Evolutionary conservation across 2,329 filamentous ascomycete genomes (phyloP).

Genomic region (Trichoderma asperellum): DNA sequence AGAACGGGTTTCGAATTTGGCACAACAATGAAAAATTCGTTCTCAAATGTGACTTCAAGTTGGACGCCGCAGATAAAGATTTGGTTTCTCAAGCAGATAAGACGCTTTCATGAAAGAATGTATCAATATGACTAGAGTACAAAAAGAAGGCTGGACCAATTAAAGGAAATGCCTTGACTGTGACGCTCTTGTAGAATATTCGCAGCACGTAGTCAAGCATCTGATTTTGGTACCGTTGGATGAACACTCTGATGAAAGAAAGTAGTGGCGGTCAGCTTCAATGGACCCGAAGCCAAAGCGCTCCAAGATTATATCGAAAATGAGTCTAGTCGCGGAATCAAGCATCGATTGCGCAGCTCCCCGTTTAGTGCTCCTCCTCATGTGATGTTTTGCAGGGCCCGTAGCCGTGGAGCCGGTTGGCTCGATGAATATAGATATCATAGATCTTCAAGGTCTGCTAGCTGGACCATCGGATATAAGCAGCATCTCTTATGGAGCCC

Average conservation of each 20-base stretch:
- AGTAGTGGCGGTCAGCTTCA: neutral
- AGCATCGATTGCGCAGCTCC: slow-evolving; percentile 22
- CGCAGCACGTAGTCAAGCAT: neutral
- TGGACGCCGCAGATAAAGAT: neutral
- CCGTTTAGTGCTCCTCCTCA: neutral
- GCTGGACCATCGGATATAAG: neutral
- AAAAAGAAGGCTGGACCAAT: neutral
- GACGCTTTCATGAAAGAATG: neutral
- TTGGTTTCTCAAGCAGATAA: neutral
- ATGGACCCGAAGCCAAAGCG: neutral
- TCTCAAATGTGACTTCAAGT: neutral
- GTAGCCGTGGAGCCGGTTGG: slow-evolving; percentile 10
- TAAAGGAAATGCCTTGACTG: neutral
- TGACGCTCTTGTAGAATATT: neutral
- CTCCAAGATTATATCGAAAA: neutral
- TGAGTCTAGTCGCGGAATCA: slow-evolving; percentile 7
- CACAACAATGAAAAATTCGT: neutral
- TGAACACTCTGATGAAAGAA: neutral
- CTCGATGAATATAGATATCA: neutral
- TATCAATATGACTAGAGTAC: neutral
- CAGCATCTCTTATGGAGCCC: neutral
- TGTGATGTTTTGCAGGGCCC: neutral
- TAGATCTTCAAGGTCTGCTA: neutral
- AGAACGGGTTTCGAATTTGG: neutral
- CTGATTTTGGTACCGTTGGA: neutral